These are phyloP conservation scores for Fusarium subtropicale DNA, from an alignment of 2,329 filamentous ascomycete species.

Conservation along the genomic window DNA sequence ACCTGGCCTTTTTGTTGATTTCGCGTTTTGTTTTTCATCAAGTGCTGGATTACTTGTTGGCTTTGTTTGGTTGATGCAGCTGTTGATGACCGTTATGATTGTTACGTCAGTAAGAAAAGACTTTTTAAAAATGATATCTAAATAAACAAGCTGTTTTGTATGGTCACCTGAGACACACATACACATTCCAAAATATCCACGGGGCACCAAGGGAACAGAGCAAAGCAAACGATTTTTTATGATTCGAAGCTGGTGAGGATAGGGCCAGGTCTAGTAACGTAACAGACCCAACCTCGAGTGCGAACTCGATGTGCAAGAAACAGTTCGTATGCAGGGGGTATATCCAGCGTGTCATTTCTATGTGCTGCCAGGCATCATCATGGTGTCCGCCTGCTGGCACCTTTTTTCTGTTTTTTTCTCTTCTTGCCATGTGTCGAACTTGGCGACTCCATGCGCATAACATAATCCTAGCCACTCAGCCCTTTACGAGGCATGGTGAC, in stretches of 20 bases:
- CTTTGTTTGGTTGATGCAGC: constrained; percentile 8
- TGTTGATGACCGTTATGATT: constrained; percentile 15
- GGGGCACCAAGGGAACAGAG: constrained; percentile 31
- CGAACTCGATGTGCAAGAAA: constrained; percentile 45
- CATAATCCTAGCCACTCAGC: constrained; percentile 34
- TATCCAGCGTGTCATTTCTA: constrained; percentile 50
- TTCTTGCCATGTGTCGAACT: constrained; percentile 31
- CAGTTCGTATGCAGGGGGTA: constrained; percentile 49
- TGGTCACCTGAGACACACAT: constrained; percentile 19
- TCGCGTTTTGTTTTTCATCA: constrained; percentile 6
- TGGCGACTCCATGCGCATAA: constrained; percentile 37
- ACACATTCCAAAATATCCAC: constrained; percentile 20
- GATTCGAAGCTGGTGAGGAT: constrained; percentile 46
- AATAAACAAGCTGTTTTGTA: constrained; percentile 12
- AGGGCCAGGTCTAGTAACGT: constrained; percentile 44
- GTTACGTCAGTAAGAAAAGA: constrained; percentile 8
- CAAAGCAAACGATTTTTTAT: constrained; percentile 42
- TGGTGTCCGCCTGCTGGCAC: constrained; percentile 43
- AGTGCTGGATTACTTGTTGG: constrained; percentile 4
- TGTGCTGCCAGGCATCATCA: constrained; percentile 45
- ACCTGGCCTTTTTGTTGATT: constrained; percentile 14
- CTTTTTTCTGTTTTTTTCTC: constrained; percentile 25
- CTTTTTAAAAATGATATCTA: constrained; percentile 8
- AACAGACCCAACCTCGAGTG: constrained; percentile 45
- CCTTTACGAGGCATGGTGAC: constrained; percentile 38